Evolutionary conservation across 2,329 filamentous ascomycete genomes (phyloP).

Genomic region (Paradendryphiella salina): DNA sequence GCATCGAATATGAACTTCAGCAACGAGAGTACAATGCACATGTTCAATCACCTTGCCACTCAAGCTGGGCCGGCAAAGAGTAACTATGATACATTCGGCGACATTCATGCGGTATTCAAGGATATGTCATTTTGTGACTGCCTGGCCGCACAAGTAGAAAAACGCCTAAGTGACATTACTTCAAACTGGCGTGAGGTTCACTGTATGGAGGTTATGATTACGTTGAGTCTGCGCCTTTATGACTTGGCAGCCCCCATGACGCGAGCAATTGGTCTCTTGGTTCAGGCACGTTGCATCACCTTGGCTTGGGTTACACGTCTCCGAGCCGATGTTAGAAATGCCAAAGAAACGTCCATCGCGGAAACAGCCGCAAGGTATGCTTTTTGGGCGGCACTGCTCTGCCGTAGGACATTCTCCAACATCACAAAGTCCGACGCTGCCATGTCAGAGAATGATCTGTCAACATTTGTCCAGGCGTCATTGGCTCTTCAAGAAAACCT

Average conservation of each 20-base stretch:
- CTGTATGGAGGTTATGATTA: conserved; percentile 61
- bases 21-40: conserved; percentile 51
- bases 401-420: conserved; percentile 53
- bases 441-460: conserved; percentile 20
- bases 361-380: conserved; percentile 53
- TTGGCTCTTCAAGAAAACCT: conserved; percentile 54
- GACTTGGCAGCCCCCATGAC: conserved; percentile 32
- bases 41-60: conserved; percentile 57
- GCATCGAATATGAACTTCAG: conserved; percentile 62
- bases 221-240: conserved; percentile 50
- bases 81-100: conserved; percentile 43
- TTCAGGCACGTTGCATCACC: conserved; percentile 49
- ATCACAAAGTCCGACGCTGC: conserved; percentile 13
- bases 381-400: conserved; percentile 60
- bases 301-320: conserved; percentile 56
- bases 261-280: conserved; percentile 42
- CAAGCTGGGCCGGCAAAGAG: conserved; percentile 58
- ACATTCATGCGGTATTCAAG: conserved; percentile 54
- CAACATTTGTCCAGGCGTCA: conserved; percentile 44
- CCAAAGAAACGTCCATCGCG: conserved; percentile 46
- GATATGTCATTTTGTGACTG: conserved; percentile 54
- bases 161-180: conserved; percentile 51
- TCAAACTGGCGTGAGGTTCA: conserved; percentile 61
- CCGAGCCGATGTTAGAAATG: conserved; percentile 50
- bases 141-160: conserved; percentile 53